phyloP scores from a whole-genome alignment of 306 rosid species.

The Dalbergia oliveri region DNA sequence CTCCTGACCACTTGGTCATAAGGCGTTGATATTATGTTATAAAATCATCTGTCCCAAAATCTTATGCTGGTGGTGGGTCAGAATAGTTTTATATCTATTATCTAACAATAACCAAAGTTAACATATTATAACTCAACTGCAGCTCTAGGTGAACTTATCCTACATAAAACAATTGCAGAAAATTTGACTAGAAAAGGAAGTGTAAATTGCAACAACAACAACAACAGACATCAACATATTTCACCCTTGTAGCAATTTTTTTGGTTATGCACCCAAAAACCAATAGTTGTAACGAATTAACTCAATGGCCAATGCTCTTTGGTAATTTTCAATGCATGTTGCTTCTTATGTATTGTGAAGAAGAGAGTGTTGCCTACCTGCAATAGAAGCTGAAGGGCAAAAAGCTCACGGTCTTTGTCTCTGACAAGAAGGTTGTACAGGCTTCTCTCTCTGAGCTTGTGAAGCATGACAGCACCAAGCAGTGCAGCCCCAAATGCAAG shows the following conservation, averaged over 20 bases:
- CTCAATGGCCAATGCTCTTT: neutral
- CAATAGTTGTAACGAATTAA: neutral
- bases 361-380: constrained; percentile 49
- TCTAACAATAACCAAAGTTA: neutral
- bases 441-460: constrained; percentile 82
- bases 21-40: too few species aligned
- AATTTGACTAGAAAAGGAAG: constrained; percentile 16
- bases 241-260: neutral
- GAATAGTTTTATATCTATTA: too few species aligned
- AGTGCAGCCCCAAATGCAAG: constrained; percentile 83
- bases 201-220: constrained; percentile 16
- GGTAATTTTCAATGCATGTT: constrained; percentile 41
- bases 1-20: too few species aligned
- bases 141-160: neutral
- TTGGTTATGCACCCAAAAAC: neutral
- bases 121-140: neutral
- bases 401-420: constrained; percentile 45
- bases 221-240: neutral
- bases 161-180: neutral
- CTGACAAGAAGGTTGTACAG: constrained; percentile 56
- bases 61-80: too few species aligned
- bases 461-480: constrained; percentile 81
- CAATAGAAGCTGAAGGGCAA: constrained; percentile 70
- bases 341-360: constrained; percentile 32
- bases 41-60: too few species aligned